Percentiles rank a stretch among this genome's conserved stretches.
phyloP scores from a whole-genome alignment of 2,329 filamentous ascomycete genomes.

The Saccharata proteae region DNA sequence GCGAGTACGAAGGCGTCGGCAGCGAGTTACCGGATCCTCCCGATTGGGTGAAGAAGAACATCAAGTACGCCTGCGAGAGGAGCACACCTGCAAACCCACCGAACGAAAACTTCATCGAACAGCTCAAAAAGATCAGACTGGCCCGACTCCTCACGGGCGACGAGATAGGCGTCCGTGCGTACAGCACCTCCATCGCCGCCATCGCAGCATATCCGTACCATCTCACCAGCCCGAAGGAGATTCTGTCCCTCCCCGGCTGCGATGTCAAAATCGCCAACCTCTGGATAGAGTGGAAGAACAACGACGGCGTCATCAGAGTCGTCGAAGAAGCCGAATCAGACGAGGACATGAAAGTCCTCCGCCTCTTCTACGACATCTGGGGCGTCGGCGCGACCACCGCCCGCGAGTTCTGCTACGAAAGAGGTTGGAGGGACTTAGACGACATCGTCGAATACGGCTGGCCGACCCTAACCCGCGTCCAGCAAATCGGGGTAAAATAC shows the following conservation, averaged over 20 bases:
- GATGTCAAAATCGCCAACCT: slow-evolving; percentile 66
- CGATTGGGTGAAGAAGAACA: slow-evolving; percentile 51
- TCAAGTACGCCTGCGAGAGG: slow-evolving; percentile 70
- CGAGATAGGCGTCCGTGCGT: slow-evolving; percentile 69
- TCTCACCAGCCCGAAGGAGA: slow-evolving; percentile 33
- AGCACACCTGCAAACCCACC: slow-evolving; percentile 56
- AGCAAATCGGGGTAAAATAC: slow-evolving; percentile 90
- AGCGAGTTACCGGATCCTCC: slow-evolving; percentile 53
- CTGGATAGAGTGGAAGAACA: slow-evolving; percentile 61
- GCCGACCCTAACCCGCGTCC: slow-evolving; percentile 59
- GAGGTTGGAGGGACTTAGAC: slow-evolving; percentile 71
- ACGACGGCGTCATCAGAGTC: slow-evolving; percentile 46
- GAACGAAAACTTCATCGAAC: slow-evolving; percentile 62
- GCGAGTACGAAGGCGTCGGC: slow-evolving; percentile 54
- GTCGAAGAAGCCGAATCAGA: slow-evolving; percentile 53
- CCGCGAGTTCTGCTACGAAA: slow-evolving; percentile 63
- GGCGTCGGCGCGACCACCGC: slow-evolving; percentile 80
- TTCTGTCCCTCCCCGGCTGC: slow-evolving; percentile 58
- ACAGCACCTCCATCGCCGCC: slow-evolving; percentile 74
- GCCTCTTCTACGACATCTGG: slow-evolving; percentile 74
- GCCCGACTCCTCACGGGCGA: slow-evolving; percentile 61
- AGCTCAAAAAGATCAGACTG: slow-evolving; percentile 62
- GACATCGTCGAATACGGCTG: slow-evolving; percentile 79
- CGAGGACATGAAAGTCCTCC: slow-evolving; percentile 50
- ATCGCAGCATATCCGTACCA: slow-evolving; percentile 66